These are phyloP conservation scores for Aspergillus asperescens DNA, from an alignment of 495 filamentous ascomycete species.

Conservation along the genomic window DNA sequence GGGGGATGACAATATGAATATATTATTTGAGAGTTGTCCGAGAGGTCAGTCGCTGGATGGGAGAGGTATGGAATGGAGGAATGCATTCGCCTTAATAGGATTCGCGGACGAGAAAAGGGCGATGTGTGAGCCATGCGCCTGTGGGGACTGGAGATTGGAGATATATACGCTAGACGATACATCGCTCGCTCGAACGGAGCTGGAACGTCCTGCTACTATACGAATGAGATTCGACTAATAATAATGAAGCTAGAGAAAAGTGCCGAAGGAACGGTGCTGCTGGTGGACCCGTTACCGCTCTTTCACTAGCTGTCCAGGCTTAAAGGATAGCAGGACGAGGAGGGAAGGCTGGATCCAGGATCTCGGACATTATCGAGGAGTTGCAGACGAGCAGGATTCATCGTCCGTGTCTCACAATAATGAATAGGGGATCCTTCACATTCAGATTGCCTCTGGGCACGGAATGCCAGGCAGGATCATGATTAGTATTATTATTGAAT, in stretches of 20 bases:
- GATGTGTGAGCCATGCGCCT: slow-evolving; percentile 18
- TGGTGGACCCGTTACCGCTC: slow-evolving; percentile 17
- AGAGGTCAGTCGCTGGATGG: slow-evolving; percentile 1
- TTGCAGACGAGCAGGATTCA: neutral
- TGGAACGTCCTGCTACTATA: neutral
- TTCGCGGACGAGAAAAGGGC: slow-evolving; percentile 8
- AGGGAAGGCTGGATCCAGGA: too few species aligned
- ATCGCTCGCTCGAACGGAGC: slow-evolving; percentile 6
- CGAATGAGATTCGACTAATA: slow-evolving; percentile 8
- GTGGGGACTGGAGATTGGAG: slow-evolving; percentile 1
- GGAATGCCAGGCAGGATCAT: neutral
- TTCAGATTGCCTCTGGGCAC: neutral
- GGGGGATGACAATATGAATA: neutral
- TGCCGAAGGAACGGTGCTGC: slow-evolving; percentile 21
- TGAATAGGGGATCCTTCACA: neutral
- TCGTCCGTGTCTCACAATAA: neutral
- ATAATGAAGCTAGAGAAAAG: slow-evolving; percentile 20
- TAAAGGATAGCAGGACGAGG: too few species aligned
- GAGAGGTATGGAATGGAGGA: neutral
- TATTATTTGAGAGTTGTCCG: neutral
- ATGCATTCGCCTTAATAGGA: slow-evolving; percentile 12
- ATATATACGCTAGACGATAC: slow-evolving; percentile 2
- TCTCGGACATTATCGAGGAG: neutral
- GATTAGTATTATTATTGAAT: neutral
- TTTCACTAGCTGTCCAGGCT: neutral